Evolutionary conservation across 2,329 filamentous ascomycete species (phyloP).

Genomic region (Tolypocladium endophyticum): DNA sequence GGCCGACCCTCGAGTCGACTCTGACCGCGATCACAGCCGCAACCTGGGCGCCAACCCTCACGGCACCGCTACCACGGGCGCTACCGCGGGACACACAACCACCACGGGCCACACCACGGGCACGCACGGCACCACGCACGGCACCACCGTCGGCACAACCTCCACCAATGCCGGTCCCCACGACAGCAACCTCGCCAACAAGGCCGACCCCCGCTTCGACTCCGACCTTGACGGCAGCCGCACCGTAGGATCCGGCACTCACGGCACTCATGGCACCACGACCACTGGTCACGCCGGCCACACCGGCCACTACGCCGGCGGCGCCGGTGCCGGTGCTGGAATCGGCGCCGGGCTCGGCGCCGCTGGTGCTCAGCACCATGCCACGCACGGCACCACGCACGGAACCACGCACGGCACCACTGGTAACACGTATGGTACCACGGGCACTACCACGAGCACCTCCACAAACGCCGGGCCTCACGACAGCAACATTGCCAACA

Average conservation of each 20-base stretch:
- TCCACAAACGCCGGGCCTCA: conserved; percentile 30
- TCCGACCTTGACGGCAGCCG: conserved; percentile 33
- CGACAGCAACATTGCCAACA: conserved; percentile 33
- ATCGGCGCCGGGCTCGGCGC: neutral
- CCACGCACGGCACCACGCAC: no score
- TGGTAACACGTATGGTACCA: conserved; percentile 23
- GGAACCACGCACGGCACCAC: conserved; percentile 8
- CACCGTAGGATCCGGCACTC: conserved; percentile 15
- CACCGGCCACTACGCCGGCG: conserved; percentile 23
- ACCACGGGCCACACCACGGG: conserved; percentile 16
- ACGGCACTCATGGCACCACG: conserved; percentile 16
- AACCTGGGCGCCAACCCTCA: conserved; percentile 21
- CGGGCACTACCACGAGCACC: neutral
- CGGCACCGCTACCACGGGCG: conserved; percentile 14
- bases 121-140: conserved; percentile 6
- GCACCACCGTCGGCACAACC: conserved; percentile 16
- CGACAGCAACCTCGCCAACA: conserved; percentile 33
- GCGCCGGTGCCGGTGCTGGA: conserved; percentile 9
- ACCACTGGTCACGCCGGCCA: conserved; percentile 2
- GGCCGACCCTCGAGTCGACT: conserved; percentile 42
- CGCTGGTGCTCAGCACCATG: neutral
- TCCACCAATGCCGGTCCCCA: conserved; percentile 30
- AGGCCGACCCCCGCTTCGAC: conserved; percentile 41
- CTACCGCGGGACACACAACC: conserved; percentile 10
- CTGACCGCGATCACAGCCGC: conserved; percentile 31